Evolutionary conservation across 2,329 filamentous ascomycete genomes (phyloP), one percentile per base, ranked within the genome.

Genomic region (Amesomyces nigricolor): DNA sequence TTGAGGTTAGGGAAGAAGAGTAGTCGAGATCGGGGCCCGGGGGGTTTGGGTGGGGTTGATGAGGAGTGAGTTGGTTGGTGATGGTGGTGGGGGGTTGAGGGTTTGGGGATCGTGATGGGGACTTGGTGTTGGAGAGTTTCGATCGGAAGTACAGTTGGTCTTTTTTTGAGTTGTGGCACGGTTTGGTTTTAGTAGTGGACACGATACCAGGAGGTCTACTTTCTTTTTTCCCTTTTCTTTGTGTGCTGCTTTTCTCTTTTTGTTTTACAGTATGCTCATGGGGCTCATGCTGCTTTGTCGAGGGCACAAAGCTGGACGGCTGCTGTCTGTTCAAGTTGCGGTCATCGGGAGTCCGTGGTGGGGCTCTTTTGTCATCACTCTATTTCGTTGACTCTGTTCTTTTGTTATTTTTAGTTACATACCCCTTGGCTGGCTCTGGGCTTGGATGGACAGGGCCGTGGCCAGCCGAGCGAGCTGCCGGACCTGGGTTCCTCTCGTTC

Each of bases 1-100:
- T 75, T 95, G 65, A 88, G 87, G 68, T 77, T 91, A 49, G 85
- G 87, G 30, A 86, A 84, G 68, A 89, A 88, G 73, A 75, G 74
- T 45, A 83, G 79, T 66, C 85, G 82, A 68, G 73, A 58, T 22
- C 45, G 46, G 19, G 39, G 51, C 3, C 46, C n/a, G 4, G 51
- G 47, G 51, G 47, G 54, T 16, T 35, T 59, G 70, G 47, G 75
- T 70, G 58, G 75, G 70, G 29, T 66, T 72, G 58, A 81, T 82
- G 79, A 74, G 74, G 51, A 78, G 78, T 61, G 47, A 47, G n/a
- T 26, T n/a, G 11, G 5, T 32, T 47, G 29, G 14, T 35, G 29
- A n/a, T 32, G 47, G 37, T 32, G 37, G 30, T 50, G 8, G 37
- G n/a, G 22, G 22, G 4, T 26, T 26, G 22, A 6, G 4, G 22